Evolutionary conservation across 768 basidiomycete genomes (phyloP).

Genomic region (Ephemerocybe angulata): DNA sequence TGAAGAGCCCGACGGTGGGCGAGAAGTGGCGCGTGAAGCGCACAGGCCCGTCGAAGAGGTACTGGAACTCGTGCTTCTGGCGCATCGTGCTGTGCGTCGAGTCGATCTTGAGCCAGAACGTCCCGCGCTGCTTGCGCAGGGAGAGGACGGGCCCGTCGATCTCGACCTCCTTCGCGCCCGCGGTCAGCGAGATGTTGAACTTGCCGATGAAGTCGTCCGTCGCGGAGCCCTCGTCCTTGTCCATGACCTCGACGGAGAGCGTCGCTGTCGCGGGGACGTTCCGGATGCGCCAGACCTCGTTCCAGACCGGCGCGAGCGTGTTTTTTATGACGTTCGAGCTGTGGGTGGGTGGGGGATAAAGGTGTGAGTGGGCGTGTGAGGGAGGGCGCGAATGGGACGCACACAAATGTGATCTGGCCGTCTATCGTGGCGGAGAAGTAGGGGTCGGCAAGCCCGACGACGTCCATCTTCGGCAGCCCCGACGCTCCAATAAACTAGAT

Average conservation of each 20-base stretch:
- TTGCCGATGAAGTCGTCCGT: conserved; percentile 65
- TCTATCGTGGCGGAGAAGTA: conserved; percentile 72
- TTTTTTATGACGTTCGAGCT: conserved; percentile 65
- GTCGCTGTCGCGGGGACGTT: conserved; percentile 66
- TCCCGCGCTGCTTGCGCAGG: conserved; percentile 46
- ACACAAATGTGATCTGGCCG: conserved; percentile 61
- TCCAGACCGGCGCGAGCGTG: conserved; percentile 66
- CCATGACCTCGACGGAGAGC: conserved; percentile 58
- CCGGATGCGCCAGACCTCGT: conserved; percentile 69
- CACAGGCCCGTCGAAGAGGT: conserved; percentile 71
- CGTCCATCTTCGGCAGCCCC: conserved; percentile 66
- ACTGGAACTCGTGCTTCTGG: conserved; percentile 42
- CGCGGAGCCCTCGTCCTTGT: conserved; percentile 59
- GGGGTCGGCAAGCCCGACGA: conserved; percentile 61
- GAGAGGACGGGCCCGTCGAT: conserved; percentile 50
- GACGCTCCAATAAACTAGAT: conserved; percentile 67
- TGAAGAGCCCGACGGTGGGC: conserved; percentile 62
- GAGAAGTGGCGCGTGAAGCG: conserved; percentile 70
- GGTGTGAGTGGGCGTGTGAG: background rate
- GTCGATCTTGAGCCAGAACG: conserved; percentile 71
- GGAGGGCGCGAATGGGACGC: conserved; percentile 19
- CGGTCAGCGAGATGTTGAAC: conserved; percentile 47
- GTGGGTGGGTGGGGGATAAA: background rate
- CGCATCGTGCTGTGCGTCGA: conserved; percentile 34
- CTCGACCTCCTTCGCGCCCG: conserved; percentile 62